Base-by-base conservation (phyloP, 352 stramenopile genomes). In the Globisporangium spiculum region DNA sequence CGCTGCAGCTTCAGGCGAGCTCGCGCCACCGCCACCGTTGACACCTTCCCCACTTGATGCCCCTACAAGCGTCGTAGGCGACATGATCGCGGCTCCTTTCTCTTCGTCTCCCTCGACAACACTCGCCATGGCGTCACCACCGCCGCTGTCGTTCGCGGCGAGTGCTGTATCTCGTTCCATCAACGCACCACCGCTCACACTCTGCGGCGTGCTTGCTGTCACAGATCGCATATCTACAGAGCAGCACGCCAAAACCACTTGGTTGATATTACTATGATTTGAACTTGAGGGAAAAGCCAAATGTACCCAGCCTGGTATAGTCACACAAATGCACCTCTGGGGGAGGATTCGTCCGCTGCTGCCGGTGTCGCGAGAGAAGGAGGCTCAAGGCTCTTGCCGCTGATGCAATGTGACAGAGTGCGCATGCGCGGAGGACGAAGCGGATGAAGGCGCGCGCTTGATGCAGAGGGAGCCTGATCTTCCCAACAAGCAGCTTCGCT, bases 341-440 rank as follows among this genome's bases (percentile, higher is more conserved):
- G 16, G 1, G 27, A 7, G 18, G 9, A 22, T 20, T 62, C 32
- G 56, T 50, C 32, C 20, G 14, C 20, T 61, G 7, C 32, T 36
- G 32, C 32, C 4, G 32, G 0, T 9, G 56, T 12, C n/a, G 44
- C 6, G 22, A 27, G 5, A n/a, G 27, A 10, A 34, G 26, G 20
- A 32, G 44, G 24, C 5, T 34, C 26, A 22, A 16, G 10, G 30
- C 34, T 60, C 26, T 63, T 62, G 63, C 53, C n/a, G 36, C 26
- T 62, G 7, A 60, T 48, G 63, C 53, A 53, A n/a, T 38, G 63
- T 34, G 63, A 26, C 16, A 68, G 34, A 50, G 41, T 50, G 41
- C 1, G 41, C 41, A 50, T 50, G 41, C 16, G 16, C 16, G 4
- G 6, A 50, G 41, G 41, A 50, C 14, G 32, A 36, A 36, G 27